Conservation (phyloP, 179 eudicot species). For the Carnegiea gigantea region DNA sequence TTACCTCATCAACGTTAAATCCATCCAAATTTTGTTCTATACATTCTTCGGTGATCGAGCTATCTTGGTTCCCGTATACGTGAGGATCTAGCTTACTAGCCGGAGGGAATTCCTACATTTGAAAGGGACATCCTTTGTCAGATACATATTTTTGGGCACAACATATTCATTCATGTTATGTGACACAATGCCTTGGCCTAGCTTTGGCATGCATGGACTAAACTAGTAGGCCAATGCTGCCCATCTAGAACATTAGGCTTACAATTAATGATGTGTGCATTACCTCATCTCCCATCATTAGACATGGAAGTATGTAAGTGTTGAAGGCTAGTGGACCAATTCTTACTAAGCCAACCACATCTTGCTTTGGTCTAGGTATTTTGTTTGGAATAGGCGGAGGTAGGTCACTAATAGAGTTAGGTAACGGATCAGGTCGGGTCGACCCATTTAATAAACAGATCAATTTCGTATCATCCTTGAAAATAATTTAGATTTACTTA, state of each 20-base stretch:
- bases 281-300: neutral
- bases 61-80: conserved; percentile 50
- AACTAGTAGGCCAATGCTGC: too few species aligned
- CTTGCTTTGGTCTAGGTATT: neutral
- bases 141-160: neutral
- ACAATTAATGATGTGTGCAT: neutral
- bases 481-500: too few species aligned
- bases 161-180: neutral
- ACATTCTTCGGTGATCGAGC: conserved; percentile 47
- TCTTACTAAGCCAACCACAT: neutral
- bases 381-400: too few species aligned
- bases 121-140: neutral
- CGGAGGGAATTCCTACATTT: conserved; percentile 76
- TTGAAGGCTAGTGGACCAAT: neutral
- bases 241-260: neutral
- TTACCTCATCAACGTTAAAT: conserved; percentile 36
- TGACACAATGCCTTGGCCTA: neutral
- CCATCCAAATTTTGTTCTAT: conserved; percentile 52
- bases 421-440: too few species aligned
- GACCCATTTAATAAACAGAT: too few species aligned
- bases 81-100: conserved; percentile 60
- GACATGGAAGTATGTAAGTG: neutral
- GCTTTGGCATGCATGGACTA: neutral
- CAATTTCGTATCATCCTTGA: too few species aligned
- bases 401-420: too few species aligned